These are phyloP conservation scores for Bolboschoenus planiculmis DNA, from an alignment of 176 grass and related monocot species.

Conservation along the genomic window DNA sequence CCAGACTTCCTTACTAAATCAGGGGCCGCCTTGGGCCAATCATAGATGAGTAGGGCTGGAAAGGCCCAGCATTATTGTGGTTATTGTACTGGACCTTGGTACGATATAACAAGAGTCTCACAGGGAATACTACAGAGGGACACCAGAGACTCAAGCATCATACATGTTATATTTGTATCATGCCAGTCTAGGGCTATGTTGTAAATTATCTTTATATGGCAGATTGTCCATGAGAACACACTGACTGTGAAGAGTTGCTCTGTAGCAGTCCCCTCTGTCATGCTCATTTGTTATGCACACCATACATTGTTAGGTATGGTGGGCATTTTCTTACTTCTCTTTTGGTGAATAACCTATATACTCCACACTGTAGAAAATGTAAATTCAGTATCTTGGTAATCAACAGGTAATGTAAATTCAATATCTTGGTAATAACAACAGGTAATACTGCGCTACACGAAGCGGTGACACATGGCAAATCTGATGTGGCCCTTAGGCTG, in stretches of 20 bases:
- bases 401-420: not conserved
- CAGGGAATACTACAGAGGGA: not conserved
- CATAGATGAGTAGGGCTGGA: not conserved
- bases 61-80: not conserved
- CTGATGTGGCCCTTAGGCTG: conserved; percentile 33
- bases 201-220: not conserved
- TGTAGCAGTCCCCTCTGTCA: not conserved
- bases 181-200: not conserved
- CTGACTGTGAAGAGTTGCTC: not conserved
- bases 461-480: conserved; percentile 27
- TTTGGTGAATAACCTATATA: not conserved
- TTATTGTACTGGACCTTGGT: not conserved
- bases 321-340: not conserved
- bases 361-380: not conserved
- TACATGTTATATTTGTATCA: not conserved
- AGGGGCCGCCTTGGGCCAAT: not conserved
- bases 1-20: not conserved
- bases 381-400: not conserved
- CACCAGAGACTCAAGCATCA: not conserved
- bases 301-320: not conserved
- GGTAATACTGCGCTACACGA: conserved; percentile 56
- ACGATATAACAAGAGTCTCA: not conserved
- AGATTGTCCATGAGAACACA: not conserved
- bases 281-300: not conserved
- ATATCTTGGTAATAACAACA: not conserved